These are phyloP conservation scores for Pterocarpus macrocarpus DNA, from an alignment of 306 rosid species.

Conservation along the genomic window DNA sequence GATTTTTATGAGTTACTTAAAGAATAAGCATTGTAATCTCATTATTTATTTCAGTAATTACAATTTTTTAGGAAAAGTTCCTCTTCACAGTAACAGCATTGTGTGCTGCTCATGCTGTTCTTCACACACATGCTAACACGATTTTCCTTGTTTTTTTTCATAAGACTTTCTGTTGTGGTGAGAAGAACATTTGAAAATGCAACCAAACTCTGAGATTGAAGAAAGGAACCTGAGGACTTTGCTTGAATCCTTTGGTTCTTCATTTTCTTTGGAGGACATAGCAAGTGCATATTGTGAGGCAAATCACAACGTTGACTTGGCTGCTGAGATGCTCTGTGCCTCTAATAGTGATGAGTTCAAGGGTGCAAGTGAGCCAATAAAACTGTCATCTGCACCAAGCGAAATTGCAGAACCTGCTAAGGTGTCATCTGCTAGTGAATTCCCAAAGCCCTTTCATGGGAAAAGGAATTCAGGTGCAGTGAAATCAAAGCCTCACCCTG, in stretches of 20 bases:
- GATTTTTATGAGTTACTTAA: background rate
- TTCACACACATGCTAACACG: background rate
- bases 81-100: background rate
- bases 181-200: conserved; percentile 42
- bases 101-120: background rate
- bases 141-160: too few species aligned
- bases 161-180: background rate
- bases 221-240: conserved; percentile 39
- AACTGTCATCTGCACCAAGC: too few species aligned
- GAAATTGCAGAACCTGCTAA: background rate
- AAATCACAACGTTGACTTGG: conserved; percentile 26
- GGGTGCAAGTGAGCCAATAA: background rate
- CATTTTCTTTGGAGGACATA: conserved; percentile 51
- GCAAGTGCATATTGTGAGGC: conserved; percentile 52
- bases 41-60: background rate
- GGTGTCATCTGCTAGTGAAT: background rate
- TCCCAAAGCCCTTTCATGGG: conserved; percentile 10
- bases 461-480: conserved; percentile 1
- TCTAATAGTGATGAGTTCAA: conserved; percentile 3
- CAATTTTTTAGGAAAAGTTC: conserved; percentile 8
- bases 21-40: background rate
- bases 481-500: conserved; percentile 40
- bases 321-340: conserved; percentile 53
- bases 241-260: conserved; percentile 49
- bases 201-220: conserved; percentile 30